Evolutionary conservation across 2,329 filamentous ascomycete species (phyloP), one percentile per base, ranked within the genome.

Genomic region (Dryadomyces quercivorus): DNA sequence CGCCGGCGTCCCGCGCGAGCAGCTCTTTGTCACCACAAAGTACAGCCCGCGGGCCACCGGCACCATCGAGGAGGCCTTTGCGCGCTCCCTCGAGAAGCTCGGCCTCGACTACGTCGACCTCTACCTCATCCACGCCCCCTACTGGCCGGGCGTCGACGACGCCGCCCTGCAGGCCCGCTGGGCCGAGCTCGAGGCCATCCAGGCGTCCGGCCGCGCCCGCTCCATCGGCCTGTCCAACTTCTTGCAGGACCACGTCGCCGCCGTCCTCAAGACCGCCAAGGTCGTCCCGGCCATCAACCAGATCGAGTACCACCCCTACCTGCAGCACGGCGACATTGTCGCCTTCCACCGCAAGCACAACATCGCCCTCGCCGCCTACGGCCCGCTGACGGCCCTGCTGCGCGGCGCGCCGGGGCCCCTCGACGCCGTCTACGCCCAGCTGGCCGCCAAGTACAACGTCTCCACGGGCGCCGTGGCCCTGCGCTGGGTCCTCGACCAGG

Each of bases 141-240:
- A 70, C 61, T 77, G 76, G 60, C 73, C 75, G 55, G 67, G 71
- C 2, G 66, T 66, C 5, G 65, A 68, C 52, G 72, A 72, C 10
- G 69, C 69, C 55, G 71, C 76, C 40, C 67, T 90, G 65, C 86
- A 81, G 64, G 59, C 66, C 47, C 72, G 72, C 56, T 85, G 81
- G 81, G 73, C 75, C 44, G 74, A 80, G 54, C 64, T 84, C 60
- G 81, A 86, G 63, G 79, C 78, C 34, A 81, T 91, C 74, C 76
- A 82, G 64, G 77, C 77, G 47, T 77, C 78, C 1, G 85, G 85
- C 58, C 78, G 78, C 57, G 82, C 80, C 50, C 77, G 74, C 60
- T 81, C 83, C 55, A 89, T 93, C 61, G 88, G 88, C 52, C 82
- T 93, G 15, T 88, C 84, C 63, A 93, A 92, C 71, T 92, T 86